Base-by-base conservation (phyloP, 345 rosid genomes). In the Corchorus capsularis region DNA sequence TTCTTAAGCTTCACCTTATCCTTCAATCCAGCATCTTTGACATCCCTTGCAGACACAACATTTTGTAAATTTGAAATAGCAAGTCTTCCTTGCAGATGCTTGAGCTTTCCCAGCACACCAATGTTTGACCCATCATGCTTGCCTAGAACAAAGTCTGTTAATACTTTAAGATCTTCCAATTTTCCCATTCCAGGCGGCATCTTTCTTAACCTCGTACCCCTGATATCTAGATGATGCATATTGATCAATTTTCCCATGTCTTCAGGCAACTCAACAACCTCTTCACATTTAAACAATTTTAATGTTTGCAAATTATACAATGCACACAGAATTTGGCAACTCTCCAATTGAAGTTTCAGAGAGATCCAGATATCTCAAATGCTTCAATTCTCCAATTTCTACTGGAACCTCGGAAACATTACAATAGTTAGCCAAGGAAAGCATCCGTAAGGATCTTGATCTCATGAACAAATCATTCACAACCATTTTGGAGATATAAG, bases 151-250 rank as follows among this genome's bases (percentile, higher is more conserved):
- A 85, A 85, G 6, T 39, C 6, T 39, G 43, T 39, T 6, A 39
- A 39, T 39, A 39, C 43, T 39, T 6, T 39, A 39, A 43, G 75
- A 74, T 69, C 72, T 64, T 47, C 77, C 47, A 85, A 69, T 69
- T 73, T 79, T 12, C 47, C 59, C 39, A 84, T 84, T 63, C 80
- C 84, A 47, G 17, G 49, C 1, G 87, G 87, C 80, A 85, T 78
- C 80, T 75, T 80, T 69, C 49, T 16, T 57, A 82, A 27, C 9
- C 75, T 67, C 65, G 79, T 72, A 52, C 60, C 81, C 61, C 66
- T 35, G 15, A 35, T 34, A 62, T 62, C 45, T 0, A 62, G 45
- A 62, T 62, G 39, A 4, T 14, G 43, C 66, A 62, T 34, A 41
- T 62, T 62, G 19, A 62, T 17, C 66, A 35, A 62, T 6, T 19